phyloP scores from a whole-genome alignment of 495 filamentous ascomycete species.

The Cladorrhinum samala region DNA sequence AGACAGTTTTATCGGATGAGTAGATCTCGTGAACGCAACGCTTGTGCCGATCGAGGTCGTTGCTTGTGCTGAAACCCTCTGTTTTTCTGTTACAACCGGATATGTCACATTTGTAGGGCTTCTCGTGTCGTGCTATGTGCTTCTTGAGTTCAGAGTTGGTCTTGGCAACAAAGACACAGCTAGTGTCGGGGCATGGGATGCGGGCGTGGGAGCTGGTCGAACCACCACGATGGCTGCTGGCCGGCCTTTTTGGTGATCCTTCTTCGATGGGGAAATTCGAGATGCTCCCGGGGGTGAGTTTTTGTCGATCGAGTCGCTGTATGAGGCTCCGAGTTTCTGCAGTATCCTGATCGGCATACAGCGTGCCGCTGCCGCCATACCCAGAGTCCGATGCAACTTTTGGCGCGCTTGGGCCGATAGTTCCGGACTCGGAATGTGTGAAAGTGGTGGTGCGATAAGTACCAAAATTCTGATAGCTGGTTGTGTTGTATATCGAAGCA shows the following conservation, averaged over 20 bases:
- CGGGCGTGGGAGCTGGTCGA: conserved; percentile 15
- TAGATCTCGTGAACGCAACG: conserved; percentile 65
- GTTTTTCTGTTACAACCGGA: conserved; percentile 48
- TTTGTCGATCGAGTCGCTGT: conserved; percentile 18
- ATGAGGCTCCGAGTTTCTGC: conserved; percentile 35
- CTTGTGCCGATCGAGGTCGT: conserved; percentile 71
- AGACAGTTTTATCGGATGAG: conserved; percentile 50
- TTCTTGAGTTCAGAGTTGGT: conserved; percentile 57
- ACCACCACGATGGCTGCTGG: background rate
- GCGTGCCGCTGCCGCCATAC: conserved; percentile 48
- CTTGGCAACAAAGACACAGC: conserved; percentile 31
- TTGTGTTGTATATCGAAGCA: background rate
- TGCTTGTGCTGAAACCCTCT: conserved; percentile 73
- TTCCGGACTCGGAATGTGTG: conserved; percentile 51
- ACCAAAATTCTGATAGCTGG: conserved; percentile 1
- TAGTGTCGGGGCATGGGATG: conserved; percentile 29
- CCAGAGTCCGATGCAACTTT: conserved; percentile 54
- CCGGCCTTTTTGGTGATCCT: conserved; percentile 1
- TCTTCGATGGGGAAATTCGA: background rate
- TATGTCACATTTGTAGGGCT: conserved; percentile 62
- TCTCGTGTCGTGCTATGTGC: conserved; percentile 71
- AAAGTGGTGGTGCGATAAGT: conserved; percentile 18
- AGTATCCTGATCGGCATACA: conserved; percentile 36
- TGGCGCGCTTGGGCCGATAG: conserved; percentile 41
- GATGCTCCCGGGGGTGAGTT: conserved; percentile 10